phyloP scores from a whole-genome alignment of 495 filamentous ascomycete species.

The Talaromyces proteolyticus region DNA sequence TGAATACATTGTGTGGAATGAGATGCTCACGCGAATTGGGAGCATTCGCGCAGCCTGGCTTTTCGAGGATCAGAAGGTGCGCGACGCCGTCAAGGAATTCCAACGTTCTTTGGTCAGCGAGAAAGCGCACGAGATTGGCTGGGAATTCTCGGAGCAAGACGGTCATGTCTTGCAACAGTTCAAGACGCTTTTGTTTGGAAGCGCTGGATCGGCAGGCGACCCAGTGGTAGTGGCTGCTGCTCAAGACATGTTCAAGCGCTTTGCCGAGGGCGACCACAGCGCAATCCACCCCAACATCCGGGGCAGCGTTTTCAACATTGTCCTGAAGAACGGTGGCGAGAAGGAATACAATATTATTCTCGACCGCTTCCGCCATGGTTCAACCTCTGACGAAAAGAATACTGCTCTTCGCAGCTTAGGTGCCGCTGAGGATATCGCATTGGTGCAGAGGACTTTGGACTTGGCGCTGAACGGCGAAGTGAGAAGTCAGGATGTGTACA shows the following conservation, averaged over 20 bases:
- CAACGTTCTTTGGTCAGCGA: slow-evolving; percentile 65
- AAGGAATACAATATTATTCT: slow-evolving; percentile 68
- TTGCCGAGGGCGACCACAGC: slow-evolving; percentile 47
- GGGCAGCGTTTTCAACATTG: slow-evolving; percentile 56
- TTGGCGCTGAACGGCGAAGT: slow-evolving; percentile 76
- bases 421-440: slow-evolving; percentile 64
- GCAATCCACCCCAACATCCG: slow-evolving; percentile 67
- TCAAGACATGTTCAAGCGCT: slow-evolving; percentile 59
- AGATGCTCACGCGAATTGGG: slow-evolving; percentile 72
- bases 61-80: slow-evolving; percentile 71
- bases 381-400: slow-evolving; percentile 88
- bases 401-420: slow-evolving; percentile 88
- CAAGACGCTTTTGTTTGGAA: slow-evolving; percentile 60
- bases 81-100: slow-evolving; percentile 74
- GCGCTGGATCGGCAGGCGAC: slow-evolving; percentile 55
- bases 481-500: slow-evolving; percentile 94
- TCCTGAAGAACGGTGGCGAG: slow-evolving; percentile 53
- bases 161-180: slow-evolving; percentile 86
- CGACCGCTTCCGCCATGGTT: slow-evolving; percentile 78
- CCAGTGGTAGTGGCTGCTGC: slow-evolving; percentile 51
- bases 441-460: slow-evolving; percentile 75
- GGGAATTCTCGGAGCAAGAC: slow-evolving; percentile 77
- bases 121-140: slow-evolving; percentile 81
- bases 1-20: slow-evolving; percentile 92
- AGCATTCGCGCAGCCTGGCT: slow-evolving; percentile 77